Conservation (phyloP, 2,329 filamentous ascomycete genomes). For the Botrytis tulipae region DNA sequence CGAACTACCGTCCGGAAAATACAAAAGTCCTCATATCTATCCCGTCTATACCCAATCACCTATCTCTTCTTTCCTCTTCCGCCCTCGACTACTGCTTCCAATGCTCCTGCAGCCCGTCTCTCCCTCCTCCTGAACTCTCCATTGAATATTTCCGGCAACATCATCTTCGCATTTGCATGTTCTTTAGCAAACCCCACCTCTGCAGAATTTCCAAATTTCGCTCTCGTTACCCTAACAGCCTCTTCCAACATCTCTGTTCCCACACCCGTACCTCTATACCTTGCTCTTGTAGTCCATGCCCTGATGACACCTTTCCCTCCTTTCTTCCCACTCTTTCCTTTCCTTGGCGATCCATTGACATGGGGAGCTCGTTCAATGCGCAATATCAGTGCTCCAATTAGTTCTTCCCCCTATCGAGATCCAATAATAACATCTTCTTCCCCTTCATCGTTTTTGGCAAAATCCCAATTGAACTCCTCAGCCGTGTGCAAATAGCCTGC, state of each 20-base stretch:
- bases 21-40: not conserved
- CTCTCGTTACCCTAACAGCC: conserved; percentile 66
- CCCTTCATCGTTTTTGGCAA: conserved; percentile 33
- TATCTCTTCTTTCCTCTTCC: conserved; percentile 31
- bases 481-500: conserved; percentile 51
- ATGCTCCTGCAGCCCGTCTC: conserved; percentile 52
- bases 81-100: conserved; percentile 50
- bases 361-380: conserved; percentile 52
- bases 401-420: conserved; percentile 62
- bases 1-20: not conserved
- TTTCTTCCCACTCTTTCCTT: conserved; percentile 39
- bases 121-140: conserved; percentile 58
- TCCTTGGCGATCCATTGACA: conserved; percentile 28
- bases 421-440: conserved; percentile 60
- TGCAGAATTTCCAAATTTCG: conserved; percentile 65
- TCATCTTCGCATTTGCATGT: conserved; percentile 70
- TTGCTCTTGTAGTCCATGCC: conserved; percentile 75
- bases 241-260: conserved; percentile 71
- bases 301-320: conserved; percentile 70
- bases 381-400: conserved; percentile 71
- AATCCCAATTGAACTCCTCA: conserved; percentile 35
- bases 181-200: conserved; percentile 70
- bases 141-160: conserved; percentile 64
- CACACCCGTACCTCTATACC: conserved; percentile 69
- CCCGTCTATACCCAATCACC: not conserved